Percentiles rank a stretch among this genome's conserved stretches.
phyloP scores from a whole-genome alignment of 2,329 filamentous ascomycete species.

The Arthroderma sp. region DNA sequence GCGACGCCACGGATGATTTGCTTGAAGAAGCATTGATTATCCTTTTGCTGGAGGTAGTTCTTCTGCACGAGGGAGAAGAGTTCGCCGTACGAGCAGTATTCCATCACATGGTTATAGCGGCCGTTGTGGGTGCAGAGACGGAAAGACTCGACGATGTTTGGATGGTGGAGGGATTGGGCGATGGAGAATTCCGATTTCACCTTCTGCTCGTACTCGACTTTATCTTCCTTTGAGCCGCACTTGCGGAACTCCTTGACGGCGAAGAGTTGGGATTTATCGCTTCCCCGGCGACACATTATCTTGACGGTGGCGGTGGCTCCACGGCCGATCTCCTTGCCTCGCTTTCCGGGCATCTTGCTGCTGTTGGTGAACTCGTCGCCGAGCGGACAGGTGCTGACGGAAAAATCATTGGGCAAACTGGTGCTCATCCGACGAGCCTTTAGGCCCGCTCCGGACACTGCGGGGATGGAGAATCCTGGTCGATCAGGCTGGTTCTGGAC shows the following conservation, averaged over 20 bases:
- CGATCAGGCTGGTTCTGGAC: constrained; percentile 15
- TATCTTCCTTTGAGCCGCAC: constrained; percentile 56
- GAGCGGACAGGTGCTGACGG: constrained; percentile 57
- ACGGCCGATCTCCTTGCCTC: constrained; percentile 65
- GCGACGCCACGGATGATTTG: constrained; percentile 71
- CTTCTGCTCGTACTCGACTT: constrained; percentile 70
- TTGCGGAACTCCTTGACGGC: constrained; percentile 81
- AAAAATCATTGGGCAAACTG: constrained; percentile 61
- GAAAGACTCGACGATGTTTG: constrained; percentile 73
- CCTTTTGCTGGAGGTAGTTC: constrained; percentile 53
- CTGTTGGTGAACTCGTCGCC: constrained; percentile 58
- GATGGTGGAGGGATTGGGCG: constrained; percentile 71
- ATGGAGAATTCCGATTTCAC: constrained; percentile 87
- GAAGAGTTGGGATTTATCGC: constrained; percentile 50
- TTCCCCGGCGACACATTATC: constrained; percentile 62
- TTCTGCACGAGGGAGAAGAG: constrained; percentile 63
- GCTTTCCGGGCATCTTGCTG: constrained; percentile 57
- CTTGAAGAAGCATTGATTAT: constrained; percentile 78
- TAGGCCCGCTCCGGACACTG: constrained; percentile 59
- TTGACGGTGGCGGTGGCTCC: constrained; percentile 74
- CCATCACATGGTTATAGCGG: constrained; percentile 87
- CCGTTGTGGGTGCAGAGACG: constrained; percentile 62
- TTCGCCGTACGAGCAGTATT: constrained; percentile 75
- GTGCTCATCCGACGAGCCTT: constrained; percentile 69
- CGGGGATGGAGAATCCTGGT: constrained; percentile 40